Percentiles rank a stretch among this genome's conserved stretches.
Evolutionary conservation across 768 basidiomycete genomes (phyloP).

Genomic region (Rhodotorula paludigena): DNA sequence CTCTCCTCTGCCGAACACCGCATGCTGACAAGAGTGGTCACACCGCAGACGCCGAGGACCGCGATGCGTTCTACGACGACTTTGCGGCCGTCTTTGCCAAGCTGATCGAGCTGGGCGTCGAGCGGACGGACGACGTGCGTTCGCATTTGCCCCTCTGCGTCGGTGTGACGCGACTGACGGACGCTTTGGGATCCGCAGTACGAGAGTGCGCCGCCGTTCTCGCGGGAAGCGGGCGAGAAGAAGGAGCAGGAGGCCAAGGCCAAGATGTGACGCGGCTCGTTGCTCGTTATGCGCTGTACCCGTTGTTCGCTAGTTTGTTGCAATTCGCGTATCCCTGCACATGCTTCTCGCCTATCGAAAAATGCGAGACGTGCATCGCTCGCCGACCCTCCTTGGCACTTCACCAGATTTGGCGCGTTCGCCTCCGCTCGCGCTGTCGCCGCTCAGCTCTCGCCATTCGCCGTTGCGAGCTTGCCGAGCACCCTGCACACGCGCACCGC

Average conservation of each 20-base stretch:
- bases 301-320: no score
- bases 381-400: no score
- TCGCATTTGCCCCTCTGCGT: not conserved
- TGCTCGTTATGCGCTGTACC: no score
- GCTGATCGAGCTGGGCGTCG: slow-evolving; percentile 85
- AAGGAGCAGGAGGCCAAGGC: slow-evolving; percentile 31
- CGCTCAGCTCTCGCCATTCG: no score
- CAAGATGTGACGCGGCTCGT: not conserved
- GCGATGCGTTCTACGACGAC: slow-evolving; percentile 85
- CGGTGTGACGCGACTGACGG: not conserved
- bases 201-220: slow-evolving; percentile 25
- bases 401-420: no score
- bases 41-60: slow-evolving; percentile 52
- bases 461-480: no score
- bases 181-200: not conserved
- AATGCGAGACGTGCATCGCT: not conserved
- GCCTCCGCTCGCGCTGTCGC: no score
- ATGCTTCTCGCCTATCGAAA: not conserved
- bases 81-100: slow-evolving; percentile 72
- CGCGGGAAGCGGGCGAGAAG: slow-evolving; percentile 18
- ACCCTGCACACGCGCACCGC: no score
- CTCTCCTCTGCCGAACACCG: not conserved
- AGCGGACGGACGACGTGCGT: slow-evolving; percentile 9
- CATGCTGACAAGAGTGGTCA: not conserved
- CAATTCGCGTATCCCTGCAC: no score